Conservation (phyloP, 768 basidiomycete species). For the Multifurca ochricompacta region DNA sequence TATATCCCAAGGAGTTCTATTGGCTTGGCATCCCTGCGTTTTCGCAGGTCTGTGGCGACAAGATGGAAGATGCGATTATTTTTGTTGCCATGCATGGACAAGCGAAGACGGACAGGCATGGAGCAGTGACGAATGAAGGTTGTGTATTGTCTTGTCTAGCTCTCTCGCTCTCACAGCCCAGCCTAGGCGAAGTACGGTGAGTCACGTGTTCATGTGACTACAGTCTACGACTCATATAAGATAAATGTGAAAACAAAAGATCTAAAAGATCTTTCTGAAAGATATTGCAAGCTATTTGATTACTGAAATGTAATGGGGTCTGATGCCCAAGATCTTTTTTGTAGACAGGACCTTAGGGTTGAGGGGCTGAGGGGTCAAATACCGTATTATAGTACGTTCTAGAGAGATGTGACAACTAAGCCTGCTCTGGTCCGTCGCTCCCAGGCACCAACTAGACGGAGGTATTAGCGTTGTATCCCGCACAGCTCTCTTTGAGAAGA, state of each 20-base stretch:
- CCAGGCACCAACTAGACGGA: slow-evolving; percentile 60
- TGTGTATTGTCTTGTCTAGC: neutral
- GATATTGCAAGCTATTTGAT: too few relatives aligned
- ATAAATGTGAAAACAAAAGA: too few relatives aligned
- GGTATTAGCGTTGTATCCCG: neutral
- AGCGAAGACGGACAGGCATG: slow-evolving; percentile 82
- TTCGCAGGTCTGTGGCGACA: slow-evolving; percentile 69
- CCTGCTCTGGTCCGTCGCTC: slow-evolving; percentile 53
- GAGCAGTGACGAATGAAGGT: slow-evolving; percentile 11
- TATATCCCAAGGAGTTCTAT: slow-evolving; percentile 83
- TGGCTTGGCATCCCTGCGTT: slow-evolving; percentile 75
- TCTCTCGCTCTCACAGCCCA: too few relatives aligned
- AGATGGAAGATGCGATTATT: slow-evolving; percentile 76
- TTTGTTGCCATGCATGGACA: slow-evolving; percentile 72
- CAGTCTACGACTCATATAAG: too few relatives aligned
- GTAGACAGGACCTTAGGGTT: too few relatives aligned
- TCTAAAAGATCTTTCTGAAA: too few relatives aligned
- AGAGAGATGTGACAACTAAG: neutral
- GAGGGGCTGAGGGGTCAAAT: neutral
- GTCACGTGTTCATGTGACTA: too few relatives aligned
- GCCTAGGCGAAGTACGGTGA: too few relatives aligned
- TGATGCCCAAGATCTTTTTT: too few relatives aligned
- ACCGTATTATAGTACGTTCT: too few relatives aligned
- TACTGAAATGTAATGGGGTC: too few relatives aligned
- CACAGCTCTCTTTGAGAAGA: neutral